Evolutionary conservation across 345 rosid genomes (phyloP), one percentile per base, ranked within the genome.

Genomic region (Mangifera indica): DNA sequence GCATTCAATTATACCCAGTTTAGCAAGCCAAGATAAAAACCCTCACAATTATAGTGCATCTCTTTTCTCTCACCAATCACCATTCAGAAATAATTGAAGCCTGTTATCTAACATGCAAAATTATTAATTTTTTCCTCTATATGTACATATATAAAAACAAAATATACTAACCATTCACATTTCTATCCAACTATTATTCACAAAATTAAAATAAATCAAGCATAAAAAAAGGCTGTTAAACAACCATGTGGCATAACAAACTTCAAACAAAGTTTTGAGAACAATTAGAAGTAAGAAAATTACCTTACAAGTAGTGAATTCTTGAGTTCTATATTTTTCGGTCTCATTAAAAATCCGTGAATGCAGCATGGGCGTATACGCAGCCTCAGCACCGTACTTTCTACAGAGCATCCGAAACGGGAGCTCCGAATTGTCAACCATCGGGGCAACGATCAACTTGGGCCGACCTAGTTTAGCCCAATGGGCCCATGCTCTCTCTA

Each of bases 241-340:
- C 12, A 22, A 46, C 14, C 3, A 45, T 26, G 7, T 15, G 13
- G 1, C 17, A 59, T 59, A 14, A 32, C 21, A 9, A 59, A 45
- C 34, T 45, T 34, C 29, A 24, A 14, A 22, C 11, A 4, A 7
- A 10, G 4, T 5, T 14, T n/a, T n/a, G 32, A 61, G 49, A 32
- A 63, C 17, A 20, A 15, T 1, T 24, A 45, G 24, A 42, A 22
- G 14, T 29, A 21, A 15, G 1, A 12, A 21, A 48, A 14, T 57
- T 66, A 95, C 99, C 91, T 85, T 74, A 76, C 98, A 95, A 65
- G 99, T 92, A 4, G 98, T 85, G 79, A 95, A 92, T 60, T 95
- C 99, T 79, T 83, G 79, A 26, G 55, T 77, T 5, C 99, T 81
- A 62, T 92, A 95, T 84, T 91, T 95, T 20, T 87, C 94, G 55